Base-by-base conservation (phyloP, 768 basidiomycete genomes). In the Leccinum obscurum region DNA sequence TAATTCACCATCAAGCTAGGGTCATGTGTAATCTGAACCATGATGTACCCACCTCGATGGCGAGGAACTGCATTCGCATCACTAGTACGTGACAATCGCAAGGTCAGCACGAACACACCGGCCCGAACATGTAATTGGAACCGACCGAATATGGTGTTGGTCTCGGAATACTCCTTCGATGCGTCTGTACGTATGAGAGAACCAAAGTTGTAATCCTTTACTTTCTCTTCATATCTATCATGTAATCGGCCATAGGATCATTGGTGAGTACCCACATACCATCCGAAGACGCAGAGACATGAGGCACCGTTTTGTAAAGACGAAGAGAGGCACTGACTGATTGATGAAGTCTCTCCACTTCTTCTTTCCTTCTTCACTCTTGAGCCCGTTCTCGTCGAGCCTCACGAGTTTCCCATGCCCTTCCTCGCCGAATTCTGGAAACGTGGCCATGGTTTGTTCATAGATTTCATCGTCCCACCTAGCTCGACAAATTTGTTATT, bases 171-270 rank as follows among this genome's bases (percentile, higher is more conserved):
- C 71, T 95, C 93, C 58, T 84, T 80, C 52, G 77, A 79, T 39
- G 89, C 83, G 68, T 97, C 85, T 52, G 84, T 88, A 54, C 97
- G 85, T 64, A 99, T 89, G 65, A 99, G 79, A 2, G 93, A 98
- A 20, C 97, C 97, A 76, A 98, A 98, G 81, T 98, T 98, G 77
- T 90, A 93, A 65, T 98, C 94, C 69, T 90, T 89, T 56, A 98
- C 80, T 69, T 89, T 91, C 60, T 90, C 87, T 77, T 96, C 90
- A 77, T 95, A 97, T 60, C 92, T 92, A 32, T 39, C 60, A 37
- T 20, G 20, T 37, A 59, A 54, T 44, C 64, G 46, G 11, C 30
- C 44, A 48, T 9, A 24, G 11, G 46, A 26, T 46, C 32, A 24
- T 51, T 28, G 20, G 54, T 69, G 54, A 62, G 62, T 37, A 44